Base-by-base conservation (phyloP, 1,284 basidiomycete genomes). In the Rhodotorula mucilaginosa region DNA sequence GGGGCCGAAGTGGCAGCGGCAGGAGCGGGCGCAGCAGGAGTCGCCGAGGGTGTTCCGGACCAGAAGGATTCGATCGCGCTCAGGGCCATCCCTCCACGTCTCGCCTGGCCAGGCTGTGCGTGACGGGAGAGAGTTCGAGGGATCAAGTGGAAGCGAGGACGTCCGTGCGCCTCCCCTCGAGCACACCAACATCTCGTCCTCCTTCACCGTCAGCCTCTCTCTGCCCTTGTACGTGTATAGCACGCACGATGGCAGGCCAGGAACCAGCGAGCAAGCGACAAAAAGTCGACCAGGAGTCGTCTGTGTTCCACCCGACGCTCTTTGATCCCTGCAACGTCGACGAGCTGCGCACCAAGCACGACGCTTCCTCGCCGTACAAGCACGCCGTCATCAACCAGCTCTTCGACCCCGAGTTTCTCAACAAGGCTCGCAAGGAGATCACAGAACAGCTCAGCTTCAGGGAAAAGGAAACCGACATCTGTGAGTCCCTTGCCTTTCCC, bases 381-480 rank as follows among this genome's bases (percentile, higher is more conserved):
- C 89, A 97, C 82, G 89, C 88, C 46, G 85, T 93, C 67, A 86
- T 97, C 63, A 87, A 90, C 61, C 88, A 89, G 73, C 85, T 99
- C 39, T 90, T 98, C 67, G 66, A 67, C 51, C 59, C 56, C 26
- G 74, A 68, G 29, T 73, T 77, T n/a, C 65, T 78, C 18, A 72
- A 74, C 16, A 65, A 68, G 34, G 74, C 72, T 29, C 56, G 75
- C 34, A 60, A 69, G 19, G 77, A 84, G 80, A 85, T 94, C 77
- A 84, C 93, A 75, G 84, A 86, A 58, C 89, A 97, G 77, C 88
- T 99, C 79, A 91, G 88, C 78, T 98, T 97, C 82, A 89, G 93
- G 12, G 90, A 94, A 82, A 99, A 97, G 84, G 93, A 98, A 85
- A 99, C 96, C 10, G 96, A 99, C 80, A 99, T 99, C 77, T 99